Evolutionary conservation across 2,329 filamentous ascomycete species (phyloP).

Genomic region (Corinectria fuckeliana): DNA sequence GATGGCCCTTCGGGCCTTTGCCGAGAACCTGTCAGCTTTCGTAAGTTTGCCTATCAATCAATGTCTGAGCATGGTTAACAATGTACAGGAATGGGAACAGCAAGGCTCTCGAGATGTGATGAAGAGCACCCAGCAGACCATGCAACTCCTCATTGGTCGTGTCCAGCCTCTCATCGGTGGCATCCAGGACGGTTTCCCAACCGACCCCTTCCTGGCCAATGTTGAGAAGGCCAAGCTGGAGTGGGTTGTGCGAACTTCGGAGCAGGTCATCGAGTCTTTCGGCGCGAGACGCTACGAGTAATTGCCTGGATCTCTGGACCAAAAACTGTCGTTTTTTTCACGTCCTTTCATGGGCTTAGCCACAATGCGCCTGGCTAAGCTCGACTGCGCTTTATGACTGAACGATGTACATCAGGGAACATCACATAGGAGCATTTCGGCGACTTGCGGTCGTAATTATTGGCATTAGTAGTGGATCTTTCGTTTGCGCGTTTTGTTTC

Average conservation of each 20-base stretch:
- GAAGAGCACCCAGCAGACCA: conserved; percentile 48
- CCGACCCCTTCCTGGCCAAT: conserved; percentile 48
- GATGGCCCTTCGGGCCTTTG: conserved; percentile 62
- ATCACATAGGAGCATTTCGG: conserved; percentile 32
- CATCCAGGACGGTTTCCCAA: conserved; percentile 46
- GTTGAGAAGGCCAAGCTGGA: conserved; percentile 48
- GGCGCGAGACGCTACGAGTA: conserved; percentile 42
- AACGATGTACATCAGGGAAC: conserved; percentile 38
- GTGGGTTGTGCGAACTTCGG: conserved; percentile 47
- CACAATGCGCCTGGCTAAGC: conserved; percentile 1
- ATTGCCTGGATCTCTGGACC: background rate
- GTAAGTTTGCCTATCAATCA: conserved; percentile 50
- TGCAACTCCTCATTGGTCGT: conserved; percentile 46
- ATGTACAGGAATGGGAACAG: conserved; percentile 47
- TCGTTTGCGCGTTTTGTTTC: conserved; percentile 23
- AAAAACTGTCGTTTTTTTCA: background rate
- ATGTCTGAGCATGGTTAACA: conserved; percentile 21
- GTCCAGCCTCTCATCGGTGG: conserved; percentile 44
- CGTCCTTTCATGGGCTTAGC: background rate
- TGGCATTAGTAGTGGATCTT: conserved; percentile 36
- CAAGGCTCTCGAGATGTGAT: conserved; percentile 46
- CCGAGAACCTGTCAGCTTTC: conserved; percentile 54
- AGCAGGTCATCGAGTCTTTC: conserved; percentile 45
- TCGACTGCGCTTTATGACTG: conserved; percentile 27
- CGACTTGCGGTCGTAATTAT: conserved; percentile 14